Conservation (phyloP, 2,329 filamentous ascomycete species). For the Colletotrichum camelliae region DNA sequence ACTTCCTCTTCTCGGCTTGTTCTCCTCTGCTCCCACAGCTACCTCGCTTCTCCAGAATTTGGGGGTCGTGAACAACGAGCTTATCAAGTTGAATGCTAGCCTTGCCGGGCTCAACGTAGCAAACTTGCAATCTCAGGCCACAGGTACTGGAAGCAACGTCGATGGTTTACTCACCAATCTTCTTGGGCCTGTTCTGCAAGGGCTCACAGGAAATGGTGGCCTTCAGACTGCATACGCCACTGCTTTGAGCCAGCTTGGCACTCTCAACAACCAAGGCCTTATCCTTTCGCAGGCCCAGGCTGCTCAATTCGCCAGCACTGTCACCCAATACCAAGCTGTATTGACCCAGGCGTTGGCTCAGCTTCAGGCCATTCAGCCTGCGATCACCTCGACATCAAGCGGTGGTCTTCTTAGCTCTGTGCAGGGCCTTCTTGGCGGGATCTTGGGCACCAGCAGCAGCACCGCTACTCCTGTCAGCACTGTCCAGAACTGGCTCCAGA, state of each 20-base stretch:
- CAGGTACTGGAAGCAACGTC: not conserved
- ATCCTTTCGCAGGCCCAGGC: not conserved
- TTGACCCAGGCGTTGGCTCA: not conserved
- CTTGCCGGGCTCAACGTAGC: not conserved
- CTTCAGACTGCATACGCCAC: not conserved
- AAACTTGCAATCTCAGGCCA: not conserved
- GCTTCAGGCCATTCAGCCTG: not conserved
- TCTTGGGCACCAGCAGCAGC: not conserved
- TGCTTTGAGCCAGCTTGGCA: not conserved
- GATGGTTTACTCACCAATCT: not conserved
- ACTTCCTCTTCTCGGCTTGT: not conserved
- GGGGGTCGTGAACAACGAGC: not conserved
- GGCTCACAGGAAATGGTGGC: not conserved
- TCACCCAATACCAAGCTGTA: not conserved
- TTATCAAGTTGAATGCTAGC: not conserved
- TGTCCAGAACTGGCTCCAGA: not conserved
- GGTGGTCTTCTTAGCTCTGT: not conserved
- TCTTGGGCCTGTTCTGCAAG: not conserved
- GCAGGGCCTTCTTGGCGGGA: not conserved
- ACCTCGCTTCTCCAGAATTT: not conserved
- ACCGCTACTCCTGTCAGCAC: not conserved
- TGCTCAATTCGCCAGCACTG: not conserved
- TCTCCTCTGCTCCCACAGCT: not conserved
- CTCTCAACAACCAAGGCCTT: not conserved
- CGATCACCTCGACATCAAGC: not conserved